These are phyloP conservation scores for Cytospora leucostoma DNA, from an alignment of 2,329 filamentous ascomycete species.

Conservation along the genomic window DNA sequence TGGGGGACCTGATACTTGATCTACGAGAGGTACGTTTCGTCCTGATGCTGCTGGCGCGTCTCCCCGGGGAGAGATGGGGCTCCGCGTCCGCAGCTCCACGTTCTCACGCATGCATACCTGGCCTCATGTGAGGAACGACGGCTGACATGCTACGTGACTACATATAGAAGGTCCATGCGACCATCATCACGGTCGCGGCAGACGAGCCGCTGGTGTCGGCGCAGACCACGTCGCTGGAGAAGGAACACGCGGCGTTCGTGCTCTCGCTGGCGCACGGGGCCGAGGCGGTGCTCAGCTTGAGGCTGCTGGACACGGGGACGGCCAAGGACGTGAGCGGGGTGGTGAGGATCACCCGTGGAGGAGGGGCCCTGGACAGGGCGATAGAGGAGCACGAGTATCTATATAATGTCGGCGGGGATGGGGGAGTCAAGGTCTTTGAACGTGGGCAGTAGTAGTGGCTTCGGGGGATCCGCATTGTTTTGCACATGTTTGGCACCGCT, in stretches of 20 bases:
- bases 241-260: conserved; percentile 69
- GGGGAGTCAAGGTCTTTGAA: conserved; percentile 80
- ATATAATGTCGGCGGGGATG: conserved; percentile 80
- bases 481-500: background rate
- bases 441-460: conserved; percentile 59
- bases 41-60: background rate
- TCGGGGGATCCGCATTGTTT: conserved; percentile 1
- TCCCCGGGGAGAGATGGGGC: no score
- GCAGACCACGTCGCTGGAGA: conserved; percentile 66
- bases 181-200: conserved; percentile 68
- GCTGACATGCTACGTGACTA: background rate
- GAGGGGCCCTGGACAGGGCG: conserved; percentile 33
- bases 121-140: no score
- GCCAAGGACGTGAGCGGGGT: conserved; percentile 91
- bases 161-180: conserved; percentile 62
- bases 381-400: conserved; percentile 70
- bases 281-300: conserved; percentile 67
- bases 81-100: no score
- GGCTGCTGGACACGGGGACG: conserved; percentile 82
- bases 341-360: conserved; percentile 69
- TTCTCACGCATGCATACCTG: no score
- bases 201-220: conserved; percentile 69
- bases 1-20: conserved; percentile 59
- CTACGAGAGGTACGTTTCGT: conserved; percentile 62
- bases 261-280: conserved; percentile 75